A percentile compares a stretch with the other conserved stretches of the same genome.
Conservation (phyloP, 257 asterid species). For the Knoxia roxburghii region DNA sequence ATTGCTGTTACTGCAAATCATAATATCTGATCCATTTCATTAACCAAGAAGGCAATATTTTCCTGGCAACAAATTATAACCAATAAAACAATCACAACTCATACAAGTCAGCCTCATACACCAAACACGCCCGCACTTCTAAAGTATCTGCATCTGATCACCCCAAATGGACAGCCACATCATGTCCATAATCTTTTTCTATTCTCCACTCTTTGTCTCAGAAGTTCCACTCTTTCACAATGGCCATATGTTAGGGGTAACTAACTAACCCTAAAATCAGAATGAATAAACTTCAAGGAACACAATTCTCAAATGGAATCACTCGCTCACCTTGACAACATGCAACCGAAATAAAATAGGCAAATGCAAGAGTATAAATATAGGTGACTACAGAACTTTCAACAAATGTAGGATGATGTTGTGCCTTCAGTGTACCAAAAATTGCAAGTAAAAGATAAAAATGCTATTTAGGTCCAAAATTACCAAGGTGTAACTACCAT, state of each 20-base stretch:
- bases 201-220: neutral
- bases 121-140: no score
- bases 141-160: no score
- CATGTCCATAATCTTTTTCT: neutral
- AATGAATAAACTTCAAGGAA: neutral
- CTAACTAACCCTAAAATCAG: no score
- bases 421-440: neutral
- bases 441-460: neutral
- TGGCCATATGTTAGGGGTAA: neutral
- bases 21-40: no score
- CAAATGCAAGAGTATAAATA: neutral
- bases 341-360: no score
- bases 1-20: no score
- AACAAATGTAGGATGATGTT: neutral
- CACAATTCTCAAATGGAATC: neutral
- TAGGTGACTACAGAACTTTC: neutral
- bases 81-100: no score
- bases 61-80: no score
- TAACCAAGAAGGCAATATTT: no score
- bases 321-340: no score
- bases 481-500: neutral
- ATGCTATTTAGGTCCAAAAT: slow-evolving; percentile 8
- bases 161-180: no score
- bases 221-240: neutral
- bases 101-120: no score